Evolutionary conservation across 208 protist genomes (phyloP).

Genomic region (Crithidia thermophila): DNA sequence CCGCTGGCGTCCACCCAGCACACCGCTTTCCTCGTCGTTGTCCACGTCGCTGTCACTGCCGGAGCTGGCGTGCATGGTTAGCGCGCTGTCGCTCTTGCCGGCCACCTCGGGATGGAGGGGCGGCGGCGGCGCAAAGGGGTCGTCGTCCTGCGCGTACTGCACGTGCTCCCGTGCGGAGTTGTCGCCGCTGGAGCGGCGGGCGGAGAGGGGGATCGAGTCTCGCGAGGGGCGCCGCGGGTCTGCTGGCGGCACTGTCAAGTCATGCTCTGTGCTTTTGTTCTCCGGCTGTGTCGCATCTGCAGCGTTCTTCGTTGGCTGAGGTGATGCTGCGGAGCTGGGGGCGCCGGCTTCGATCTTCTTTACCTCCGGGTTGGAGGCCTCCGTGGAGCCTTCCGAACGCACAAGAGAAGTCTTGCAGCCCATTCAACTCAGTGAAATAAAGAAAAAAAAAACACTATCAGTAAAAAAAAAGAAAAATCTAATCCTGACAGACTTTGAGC

Average conservation of each 20-base stretch:
- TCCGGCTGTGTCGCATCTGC: constrained; percentile 9
- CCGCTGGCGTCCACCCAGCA: neutral
- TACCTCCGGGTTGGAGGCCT: neutral
- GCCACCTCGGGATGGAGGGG: neutral
- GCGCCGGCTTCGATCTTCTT: neutral
- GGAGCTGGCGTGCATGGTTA: neutral
- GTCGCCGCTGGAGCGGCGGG: neutral
- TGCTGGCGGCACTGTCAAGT: neutral
- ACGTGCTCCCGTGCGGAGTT: neutral
- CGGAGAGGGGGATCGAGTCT: constrained; percentile 8
- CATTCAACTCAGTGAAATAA: constrained; percentile 19
- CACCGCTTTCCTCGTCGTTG: neutral
- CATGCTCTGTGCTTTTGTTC: neutral
- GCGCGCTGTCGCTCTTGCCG: constrained; percentile 6
- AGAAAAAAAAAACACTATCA: constrained; percentile 9
- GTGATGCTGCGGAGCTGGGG: neutral
- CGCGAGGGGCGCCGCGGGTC: neutral
- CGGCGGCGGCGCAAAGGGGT: constrained; percentile 21
- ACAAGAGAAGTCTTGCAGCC: constrained; percentile 34
- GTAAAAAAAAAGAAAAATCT: neutral
- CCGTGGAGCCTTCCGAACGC: neutral
- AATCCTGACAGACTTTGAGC: neutral
- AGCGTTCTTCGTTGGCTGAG: no score
- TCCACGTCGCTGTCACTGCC: neutral
- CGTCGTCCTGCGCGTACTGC: constrained; percentile 17